Percentiles rank a stretch among this genome's conserved stretches.
Conservation (phyloP, 2,329 filamentous ascomycete genomes). For the Pezicula carpinea region DNA sequence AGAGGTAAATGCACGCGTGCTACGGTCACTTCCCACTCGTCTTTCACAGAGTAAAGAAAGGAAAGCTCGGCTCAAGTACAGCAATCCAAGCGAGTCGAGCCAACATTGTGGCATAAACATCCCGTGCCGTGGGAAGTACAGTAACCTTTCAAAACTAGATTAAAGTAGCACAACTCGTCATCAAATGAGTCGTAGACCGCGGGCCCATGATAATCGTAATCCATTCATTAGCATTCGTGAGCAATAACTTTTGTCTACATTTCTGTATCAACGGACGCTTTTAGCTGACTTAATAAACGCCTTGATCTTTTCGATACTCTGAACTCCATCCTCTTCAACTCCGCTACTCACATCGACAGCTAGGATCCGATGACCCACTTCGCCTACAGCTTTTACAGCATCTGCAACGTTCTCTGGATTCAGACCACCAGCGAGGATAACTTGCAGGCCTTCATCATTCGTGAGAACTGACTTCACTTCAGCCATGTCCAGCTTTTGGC, state of each 20-base stretch:
- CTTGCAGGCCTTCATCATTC: conserved; percentile 63
- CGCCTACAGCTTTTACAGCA: conserved; percentile 58
- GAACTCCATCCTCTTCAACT: conserved; percentile 77
- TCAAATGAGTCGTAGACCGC: no score
- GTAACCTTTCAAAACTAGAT: no score
- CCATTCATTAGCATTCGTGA: background rate
- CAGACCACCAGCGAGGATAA: conserved; percentile 83
- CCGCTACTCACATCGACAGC: conserved; percentile 94
- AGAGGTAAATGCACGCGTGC: no score
- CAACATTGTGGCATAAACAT: no score
- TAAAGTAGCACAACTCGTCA: no score
- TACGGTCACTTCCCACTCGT: no score
- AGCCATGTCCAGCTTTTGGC: conserved; percentile 68
- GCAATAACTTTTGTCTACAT: background rate
- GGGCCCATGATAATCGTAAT: no score
- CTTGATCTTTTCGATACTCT: conserved; percentile 75
- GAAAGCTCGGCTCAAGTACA: no score
- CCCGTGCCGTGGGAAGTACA: no score
- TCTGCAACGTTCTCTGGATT: conserved; percentile 72
- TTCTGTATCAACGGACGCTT: conserved; percentile 17
- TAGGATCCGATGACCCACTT: conserved; percentile 57
- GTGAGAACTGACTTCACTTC: conserved; percentile 64
- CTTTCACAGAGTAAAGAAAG: no score
- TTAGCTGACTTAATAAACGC: conserved; percentile 77
- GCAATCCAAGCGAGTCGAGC: no score